Evolutionary conservation across 495 filamentous ascomycete species (phyloP).

Genomic region (Aspergillus asperescens): DNA sequence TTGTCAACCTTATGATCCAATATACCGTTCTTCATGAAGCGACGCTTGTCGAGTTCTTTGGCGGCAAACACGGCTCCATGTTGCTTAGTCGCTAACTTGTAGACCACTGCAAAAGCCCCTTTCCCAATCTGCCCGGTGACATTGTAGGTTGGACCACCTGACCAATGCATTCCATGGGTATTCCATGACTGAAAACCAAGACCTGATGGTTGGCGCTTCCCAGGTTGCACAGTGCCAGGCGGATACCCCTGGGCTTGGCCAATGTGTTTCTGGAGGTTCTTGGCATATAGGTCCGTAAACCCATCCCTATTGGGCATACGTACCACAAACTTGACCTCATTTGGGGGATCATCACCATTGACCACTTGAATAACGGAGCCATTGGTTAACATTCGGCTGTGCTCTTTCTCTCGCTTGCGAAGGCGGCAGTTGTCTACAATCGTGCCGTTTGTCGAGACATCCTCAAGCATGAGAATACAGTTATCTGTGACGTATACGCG

Average conservation of each 20-base stretch:
- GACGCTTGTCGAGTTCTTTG: conserved; percentile 85
- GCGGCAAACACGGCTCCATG: conserved; percentile 78
- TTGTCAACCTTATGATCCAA: conserved; percentile 84
- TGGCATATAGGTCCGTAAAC: conserved; percentile 50
- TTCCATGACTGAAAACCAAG: conserved; percentile 35
- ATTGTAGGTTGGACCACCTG: conserved; percentile 77
- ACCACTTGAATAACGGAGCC: conserved; percentile 70
- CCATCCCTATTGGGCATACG: conserved; percentile 71
- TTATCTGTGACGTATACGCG: conserved; percentile 78
- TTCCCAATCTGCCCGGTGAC: conserved; percentile 75
- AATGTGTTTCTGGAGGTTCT: conserved; percentile 55
- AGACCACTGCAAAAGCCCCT: conserved; percentile 90
- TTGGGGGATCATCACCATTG: conserved; percentile 40
- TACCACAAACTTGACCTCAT: conserved; percentile 72
- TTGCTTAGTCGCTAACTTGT: conserved; percentile 73
- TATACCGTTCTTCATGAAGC: conserved; percentile 82
- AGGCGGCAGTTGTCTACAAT: conserved; percentile 67
- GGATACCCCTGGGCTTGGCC: conserved; percentile 27
- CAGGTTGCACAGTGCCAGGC: conserved; percentile 21
- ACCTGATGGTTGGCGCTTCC: conserved; percentile 23
- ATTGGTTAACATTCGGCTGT: conserved; percentile 60
- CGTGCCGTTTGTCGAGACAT: conserved; percentile 89
- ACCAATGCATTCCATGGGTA: conserved; percentile 64
- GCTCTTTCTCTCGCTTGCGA: conserved; percentile 40
- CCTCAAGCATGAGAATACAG: conserved; percentile 82